A percentile compares a stretch with the other conserved stretches of the same genome.
Conservation (phyloP, 1,139 yeast species). For the Debaryomycetaceae sp. region DNA sequence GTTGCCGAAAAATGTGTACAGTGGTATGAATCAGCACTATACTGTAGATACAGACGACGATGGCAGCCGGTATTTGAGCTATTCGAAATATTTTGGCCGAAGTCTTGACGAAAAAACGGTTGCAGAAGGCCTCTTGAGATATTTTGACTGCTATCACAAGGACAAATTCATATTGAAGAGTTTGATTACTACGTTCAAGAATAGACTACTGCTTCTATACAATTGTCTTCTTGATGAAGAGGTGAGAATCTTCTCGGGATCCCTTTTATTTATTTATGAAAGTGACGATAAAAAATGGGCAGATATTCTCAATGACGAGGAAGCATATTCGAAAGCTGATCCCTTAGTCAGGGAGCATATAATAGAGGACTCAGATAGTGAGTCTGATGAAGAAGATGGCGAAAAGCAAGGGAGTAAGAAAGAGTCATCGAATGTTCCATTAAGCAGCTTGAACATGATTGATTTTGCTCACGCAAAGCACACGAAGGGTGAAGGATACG, state of each 20-base stretch:
- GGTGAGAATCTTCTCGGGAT: conserved; percentile 68
- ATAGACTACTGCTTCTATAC: conserved; percentile 61
- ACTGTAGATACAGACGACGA: conserved; percentile 14
- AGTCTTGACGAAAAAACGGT: conserved; percentile 44
- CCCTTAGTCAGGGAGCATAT: conserved; percentile 35
- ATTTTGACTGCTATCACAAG: conserved; percentile 37
- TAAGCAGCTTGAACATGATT: conserved; percentile 60
- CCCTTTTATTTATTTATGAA: conserved; percentile 73
- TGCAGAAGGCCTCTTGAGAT: conserved; percentile 47
- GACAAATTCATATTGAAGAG: conserved; percentile 17
- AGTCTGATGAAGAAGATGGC: conserved; percentile 30
- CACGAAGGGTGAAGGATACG: conserved; percentile 64
- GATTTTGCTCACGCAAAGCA: conserved; percentile 88
- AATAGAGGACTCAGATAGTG: conserved; percentile 21
- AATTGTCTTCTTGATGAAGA: conserved; percentile 62
- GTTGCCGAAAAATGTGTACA: conserved; percentile 10
- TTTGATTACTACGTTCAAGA: conserved; percentile 41
- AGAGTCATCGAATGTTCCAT: conserved; percentile 15
- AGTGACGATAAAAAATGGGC: conserved; percentile 56
- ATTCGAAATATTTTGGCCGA: conserved; percentile 74
- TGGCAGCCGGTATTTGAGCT: conserved; percentile 40
- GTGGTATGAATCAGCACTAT: conserved; percentile 15
- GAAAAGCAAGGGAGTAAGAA: conserved; percentile 22
- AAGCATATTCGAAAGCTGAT: conserved; percentile 30
- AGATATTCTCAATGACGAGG: conserved; percentile 17